Evolutionary conservation across 2,329 filamentous ascomycete genomes (phyloP).

Genomic region (Curvularia eragrostidis): DNA sequence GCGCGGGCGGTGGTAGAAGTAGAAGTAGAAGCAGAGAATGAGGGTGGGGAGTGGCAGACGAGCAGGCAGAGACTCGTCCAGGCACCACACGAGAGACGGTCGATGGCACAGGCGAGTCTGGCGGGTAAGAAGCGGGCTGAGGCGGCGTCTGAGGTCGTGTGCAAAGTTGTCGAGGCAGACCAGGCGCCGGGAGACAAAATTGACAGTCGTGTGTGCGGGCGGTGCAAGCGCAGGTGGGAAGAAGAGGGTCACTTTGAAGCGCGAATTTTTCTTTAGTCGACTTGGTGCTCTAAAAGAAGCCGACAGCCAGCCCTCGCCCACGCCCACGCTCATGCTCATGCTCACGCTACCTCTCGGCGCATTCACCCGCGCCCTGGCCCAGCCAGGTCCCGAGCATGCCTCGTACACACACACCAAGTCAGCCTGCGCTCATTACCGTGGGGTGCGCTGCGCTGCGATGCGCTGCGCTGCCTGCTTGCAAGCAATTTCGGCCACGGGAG

Average conservation of each 20-base stretch:
- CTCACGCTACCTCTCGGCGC: conserved; percentile 13
- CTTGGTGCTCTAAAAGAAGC: conserved; percentile 25
- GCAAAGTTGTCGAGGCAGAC: conserved; percentile 35
- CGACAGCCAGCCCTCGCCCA: conserved; percentile 26
- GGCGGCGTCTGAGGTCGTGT: conserved; percentile 35
- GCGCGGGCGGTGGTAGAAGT: conserved; percentile 20
- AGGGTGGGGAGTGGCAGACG: conserved; percentile 23
- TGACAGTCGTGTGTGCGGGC: conserved; percentile 44
- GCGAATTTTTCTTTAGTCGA: conserved; percentile 28
- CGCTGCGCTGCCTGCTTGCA: not conserved
- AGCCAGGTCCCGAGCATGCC: conserved; percentile 2
- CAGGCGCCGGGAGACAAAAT: conserved; percentile 40
- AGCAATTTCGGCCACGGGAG: conserved; percentile 14
- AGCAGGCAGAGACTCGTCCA: conserved; percentile 28
- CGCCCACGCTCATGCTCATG: not conserved
- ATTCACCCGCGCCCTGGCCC: conserved; percentile 21
- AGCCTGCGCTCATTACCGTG: not conserved
- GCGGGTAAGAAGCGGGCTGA: conserved; percentile 26
- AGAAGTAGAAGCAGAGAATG: conserved; percentile 16
- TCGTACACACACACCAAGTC: not conserved
- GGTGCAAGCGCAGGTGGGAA: conserved; percentile 36
- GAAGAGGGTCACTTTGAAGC: conserved; percentile 30
- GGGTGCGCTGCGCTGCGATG: not conserved
- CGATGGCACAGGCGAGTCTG: conserved; percentile 19
- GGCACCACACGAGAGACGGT: conserved; percentile 37